Base-by-base conservation (phyloP, 2,329 filamentous ascomycete genomes). In the Hysterium pulicare region DNA sequence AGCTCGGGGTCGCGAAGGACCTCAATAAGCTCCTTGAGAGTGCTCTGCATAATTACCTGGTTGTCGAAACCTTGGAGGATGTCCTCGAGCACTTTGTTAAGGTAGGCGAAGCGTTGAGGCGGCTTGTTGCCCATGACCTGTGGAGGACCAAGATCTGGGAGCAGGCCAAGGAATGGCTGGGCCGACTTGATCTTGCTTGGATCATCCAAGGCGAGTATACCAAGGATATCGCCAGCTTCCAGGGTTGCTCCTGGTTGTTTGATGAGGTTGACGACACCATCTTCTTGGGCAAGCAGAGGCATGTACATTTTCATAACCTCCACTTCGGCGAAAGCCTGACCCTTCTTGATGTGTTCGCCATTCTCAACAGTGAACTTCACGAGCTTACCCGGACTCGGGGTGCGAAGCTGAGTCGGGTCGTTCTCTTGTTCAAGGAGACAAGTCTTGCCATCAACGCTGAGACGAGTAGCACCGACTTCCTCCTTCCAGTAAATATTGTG, bases 221-320 rank as follows among this genome's bases (percentile, higher is more conserved):
- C 93, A n/a, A 98, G 82, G 47, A 98, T 97, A 66, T 98, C 93
- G 69, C 93, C 93, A 64, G 93, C 93, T 69, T 97, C 90, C 36
- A 98, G 86, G 15, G 90, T 94, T n/a, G 93, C 87, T 67, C 93
- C 93, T 49, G 93, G 93, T 73, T 97, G 93, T 81, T 98, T 98
- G 77, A 98, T 95, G 59, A 98, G 81, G 74, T 96, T 93, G 43
- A 98, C 91, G 41, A 95, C 80, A 75, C 93, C 93, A 58, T 95
- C 93, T 69, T 98, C 93, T 64, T 90, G 86, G 2, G 93, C 87
- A 48, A 98, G 80, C 42, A 98, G 78, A 61, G 93, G 93, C 93
- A 98, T 98, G 79, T 97, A 97, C 93, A 98, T 98, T 80, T 98
- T 98, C 93, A 98, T 98, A 71, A 98, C 93, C 72, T 98, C 93